Base-by-base conservation (phyloP, 148 eudicot species). In the Rhododendron ferrugineum region DNA sequence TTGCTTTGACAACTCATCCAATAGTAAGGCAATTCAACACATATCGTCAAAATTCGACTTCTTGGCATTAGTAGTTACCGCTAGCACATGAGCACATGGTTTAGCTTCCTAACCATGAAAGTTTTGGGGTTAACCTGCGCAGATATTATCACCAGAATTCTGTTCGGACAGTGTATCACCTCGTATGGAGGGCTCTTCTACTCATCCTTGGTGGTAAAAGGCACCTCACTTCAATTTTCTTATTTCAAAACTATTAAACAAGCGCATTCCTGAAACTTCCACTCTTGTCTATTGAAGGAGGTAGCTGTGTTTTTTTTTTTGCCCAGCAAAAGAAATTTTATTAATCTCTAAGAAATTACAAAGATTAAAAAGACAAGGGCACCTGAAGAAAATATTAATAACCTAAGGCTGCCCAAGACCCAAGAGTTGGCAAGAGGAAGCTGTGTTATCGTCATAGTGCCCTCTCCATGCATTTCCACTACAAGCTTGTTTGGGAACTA, bases 381-480 rank as follows among this genome's bases (percentile, higher is more conserved):
- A 1, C 36, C 36, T 1, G 0, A 34, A 34, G 36, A 34, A 34
- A 34, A 34, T 34, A 34, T 34, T 34, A 34, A 34, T 34, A 34
- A 34, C 36, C 36, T 34, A 34, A 34, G 36, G 2, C 36, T 34
- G 0, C 36, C 36, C 36, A 34, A 34, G 36, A 34, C 36, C 36
- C 36, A 2, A 34, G 36, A 34, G 36, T 34, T 34, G 36, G 36
- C 36, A 34, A 34, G 36, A 34, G 36, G 36, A 34, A 83, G 98
- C 99, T 16, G 98, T 91, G 73, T 92, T 89, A 72, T 95, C 97
- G 70, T 96, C 98, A 81, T 89, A 95, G 8, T 92, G 94, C 44
- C 89, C 98, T 90, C 93, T 92, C 99, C 99, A 96, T 56, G 92
- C 93, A 87, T 95, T 90, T 18, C 92, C 98, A 85, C 99, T 97